Evolutionary conservation across 2,329 filamentous ascomycete genomes (phyloP).

Genomic region (Trichophyton benhamiae): DNA sequence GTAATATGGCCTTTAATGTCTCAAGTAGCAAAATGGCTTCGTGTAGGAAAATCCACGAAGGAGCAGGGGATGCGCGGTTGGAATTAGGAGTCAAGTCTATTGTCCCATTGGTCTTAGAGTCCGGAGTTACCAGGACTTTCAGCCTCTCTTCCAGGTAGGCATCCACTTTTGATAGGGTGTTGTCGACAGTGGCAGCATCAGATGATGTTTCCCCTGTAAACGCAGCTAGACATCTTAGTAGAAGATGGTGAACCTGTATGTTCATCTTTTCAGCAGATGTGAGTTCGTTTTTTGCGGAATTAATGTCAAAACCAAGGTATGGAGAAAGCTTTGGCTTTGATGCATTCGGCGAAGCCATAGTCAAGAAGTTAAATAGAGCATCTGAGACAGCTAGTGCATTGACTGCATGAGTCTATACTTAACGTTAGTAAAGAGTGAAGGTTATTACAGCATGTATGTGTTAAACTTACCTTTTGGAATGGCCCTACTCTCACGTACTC

Average conservation of each 20-base stretch:
- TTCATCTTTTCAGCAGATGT: constrained; percentile 26
- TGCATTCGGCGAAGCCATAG: constrained; percentile 10
- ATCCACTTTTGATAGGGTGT: constrained; percentile 8
- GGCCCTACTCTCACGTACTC: constrained; percentile 29
- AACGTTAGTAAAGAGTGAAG: neutral
- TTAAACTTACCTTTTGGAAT: constrained; percentile 24
- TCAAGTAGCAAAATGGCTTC: constrained; percentile 28
- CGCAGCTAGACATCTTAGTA: constrained; percentile 23
- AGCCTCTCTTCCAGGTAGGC: constrained; percentile 8
- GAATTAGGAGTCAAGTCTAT: constrained; percentile 11
- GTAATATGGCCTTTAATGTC: constrained; percentile 28
- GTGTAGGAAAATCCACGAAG: constrained; percentile 34
- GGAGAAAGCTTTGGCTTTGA: neutral
- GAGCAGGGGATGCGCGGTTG: constrained; percentile 19
- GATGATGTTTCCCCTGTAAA: neutral
- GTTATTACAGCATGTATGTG: neutral
- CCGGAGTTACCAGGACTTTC: neutral
- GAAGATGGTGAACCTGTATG: constrained; percentile 22
- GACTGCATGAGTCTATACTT: constrained; percentile 25
- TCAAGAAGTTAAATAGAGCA: constrained; percentile 25
- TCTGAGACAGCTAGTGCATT: constrained; percentile 25
- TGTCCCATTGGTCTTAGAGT: constrained; percentile 3
- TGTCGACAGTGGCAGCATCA: neutral
- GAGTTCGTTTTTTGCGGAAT: constrained; percentile 22
- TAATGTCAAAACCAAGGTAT: constrained; percentile 7